Evolutionary conservation across 495 filamentous ascomycete species (phyloP).

Genomic region (Recurvomyces mirabilis): DNA sequence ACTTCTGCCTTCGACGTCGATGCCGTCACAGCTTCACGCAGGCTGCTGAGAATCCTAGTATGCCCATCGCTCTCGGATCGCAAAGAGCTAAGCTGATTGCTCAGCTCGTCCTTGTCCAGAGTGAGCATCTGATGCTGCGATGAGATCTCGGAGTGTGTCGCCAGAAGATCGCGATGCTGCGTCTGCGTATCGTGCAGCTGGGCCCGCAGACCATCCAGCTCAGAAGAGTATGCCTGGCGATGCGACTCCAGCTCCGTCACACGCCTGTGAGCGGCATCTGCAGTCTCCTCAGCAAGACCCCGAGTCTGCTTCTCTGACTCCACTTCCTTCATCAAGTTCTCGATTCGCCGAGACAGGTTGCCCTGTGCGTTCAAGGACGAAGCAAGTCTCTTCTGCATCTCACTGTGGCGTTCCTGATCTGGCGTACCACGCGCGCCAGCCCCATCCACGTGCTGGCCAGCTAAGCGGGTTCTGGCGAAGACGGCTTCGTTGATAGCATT

Average conservation of each 20-base stretch:
- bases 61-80: slow-evolving; percentile 57
- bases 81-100: slow-evolving; percentile 56
- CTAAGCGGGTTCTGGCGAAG: slow-evolving; percentile 87
- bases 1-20: slow-evolving; percentile 62
- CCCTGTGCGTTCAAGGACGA: slow-evolving; percentile 63
- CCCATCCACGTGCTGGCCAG: slow-evolving; percentile 63
- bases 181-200: slow-evolving; percentile 71
- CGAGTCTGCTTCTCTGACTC: slow-evolving; percentile 68
- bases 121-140: slow-evolving; percentile 59
- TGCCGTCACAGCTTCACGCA: slow-evolving; percentile 69
- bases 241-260: slow-evolving; percentile 71
- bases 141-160: slow-evolving; percentile 62
- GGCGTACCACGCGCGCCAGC: slow-evolving; percentile 46
- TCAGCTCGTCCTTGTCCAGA: slow-evolving; percentile 74
- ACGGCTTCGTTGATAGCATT: slow-evolving; percentile 83
- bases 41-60: slow-evolving; percentile 55
- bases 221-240: slow-evolving; percentile 67
- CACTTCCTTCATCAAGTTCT: slow-evolving; percentile 55
- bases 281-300: slow-evolving; percentile 78
- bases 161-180: slow-evolving; percentile 64
- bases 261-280: slow-evolving; percentile 68
- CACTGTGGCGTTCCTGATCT: slow-evolving; percentile 52
- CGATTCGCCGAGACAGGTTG: slow-evolving; percentile 60
- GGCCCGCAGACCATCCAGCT: slow-evolving; percentile 72
- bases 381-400: slow-evolving; percentile 74